Conservation (phyloP, 2,329 filamentous ascomycete species). For the Alternaria sp. region DNA sequence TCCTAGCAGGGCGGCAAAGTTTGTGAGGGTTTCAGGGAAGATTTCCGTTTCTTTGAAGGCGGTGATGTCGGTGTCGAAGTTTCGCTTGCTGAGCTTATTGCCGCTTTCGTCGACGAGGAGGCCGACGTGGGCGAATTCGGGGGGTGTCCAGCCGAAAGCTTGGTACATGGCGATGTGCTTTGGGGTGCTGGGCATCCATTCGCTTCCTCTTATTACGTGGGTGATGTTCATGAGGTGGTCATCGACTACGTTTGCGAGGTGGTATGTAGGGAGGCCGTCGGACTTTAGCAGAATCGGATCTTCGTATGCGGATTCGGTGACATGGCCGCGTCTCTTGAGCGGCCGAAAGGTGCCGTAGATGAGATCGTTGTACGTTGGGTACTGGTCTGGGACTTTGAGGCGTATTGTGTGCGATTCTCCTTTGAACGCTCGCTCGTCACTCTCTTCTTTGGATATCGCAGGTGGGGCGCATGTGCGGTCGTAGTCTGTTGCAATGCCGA, state of each 20-base stretch:
- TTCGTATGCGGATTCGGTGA: constrained; percentile 64
- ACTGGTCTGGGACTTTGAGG: constrained; percentile 69
- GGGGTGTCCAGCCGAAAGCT: constrained; percentile 60
- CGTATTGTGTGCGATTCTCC: constrained; percentile 81
- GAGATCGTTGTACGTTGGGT: constrained; percentile 75
- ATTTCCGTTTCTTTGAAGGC: constrained; percentile 66
- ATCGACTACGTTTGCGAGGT: constrained; percentile 96
- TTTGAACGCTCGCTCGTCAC: constrained; percentile 71
- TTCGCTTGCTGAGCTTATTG: constrained; percentile 77
- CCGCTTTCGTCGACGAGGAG: constrained; percentile 58
- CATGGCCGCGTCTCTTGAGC: constrained; percentile 50
- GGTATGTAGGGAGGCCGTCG: constrained; percentile 93
- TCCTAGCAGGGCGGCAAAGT: constrained; percentile 85
- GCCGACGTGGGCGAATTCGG: constrained; percentile 60
- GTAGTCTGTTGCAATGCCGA: constrained; percentile 68
- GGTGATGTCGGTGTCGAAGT: constrained; percentile 69
- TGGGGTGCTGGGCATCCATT: constrained; percentile 96
- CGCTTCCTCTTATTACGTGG: constrained; percentile 91
- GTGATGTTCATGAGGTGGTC: constrained; percentile 96
- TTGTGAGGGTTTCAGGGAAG: constrained; percentile 71
- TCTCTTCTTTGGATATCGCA: constrained; percentile 68
- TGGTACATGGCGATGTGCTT: constrained; percentile 69
- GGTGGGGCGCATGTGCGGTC: constrained; percentile 74
- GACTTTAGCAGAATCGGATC: constrained; percentile 92
- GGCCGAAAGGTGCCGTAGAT: constrained; percentile 70